phyloP scores from a whole-genome alignment of 163 green algal species.

The Scenedesmus sp. region DNA sequence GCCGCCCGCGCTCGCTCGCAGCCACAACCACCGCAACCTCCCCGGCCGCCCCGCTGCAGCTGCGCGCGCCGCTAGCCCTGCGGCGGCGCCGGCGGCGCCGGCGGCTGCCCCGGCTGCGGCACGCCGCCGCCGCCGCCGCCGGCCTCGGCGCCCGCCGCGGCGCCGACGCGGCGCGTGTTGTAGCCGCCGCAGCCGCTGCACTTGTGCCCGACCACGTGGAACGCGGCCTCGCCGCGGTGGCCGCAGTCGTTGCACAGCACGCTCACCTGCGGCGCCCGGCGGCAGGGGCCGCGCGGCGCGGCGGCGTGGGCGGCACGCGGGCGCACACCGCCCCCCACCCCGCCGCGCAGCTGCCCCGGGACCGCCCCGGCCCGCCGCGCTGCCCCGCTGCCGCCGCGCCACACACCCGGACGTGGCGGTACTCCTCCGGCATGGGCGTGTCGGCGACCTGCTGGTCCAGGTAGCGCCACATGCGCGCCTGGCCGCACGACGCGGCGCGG shows the following conservation, averaged over 20 bases:
- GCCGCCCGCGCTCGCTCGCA: neutral
- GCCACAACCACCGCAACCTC: neutral
- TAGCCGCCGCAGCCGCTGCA: slow-evolving; percentile 82
- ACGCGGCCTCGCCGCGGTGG: slow-evolving; percentile 49
- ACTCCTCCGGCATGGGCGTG: slow-evolving; percentile 80
- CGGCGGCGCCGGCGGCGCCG: neutral
- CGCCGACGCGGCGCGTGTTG: slow-evolving; percentile 79
- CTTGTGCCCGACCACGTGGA: slow-evolving; percentile 87
- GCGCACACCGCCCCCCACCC: neutral
- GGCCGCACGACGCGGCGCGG: too few species aligned
- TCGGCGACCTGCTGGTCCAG: slow-evolving; percentile 34
- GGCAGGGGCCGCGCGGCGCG: neutral
- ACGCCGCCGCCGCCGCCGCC: neutral
- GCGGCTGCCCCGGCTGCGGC: neutral
- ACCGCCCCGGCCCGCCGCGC: too few species aligned
- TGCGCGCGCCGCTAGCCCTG: neutral
- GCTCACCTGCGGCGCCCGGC: slow-evolving; percentile 41
- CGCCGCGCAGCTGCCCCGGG: too few species aligned
- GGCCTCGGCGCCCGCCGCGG: neutral
- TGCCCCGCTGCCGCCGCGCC: slow-evolving; percentile 68
- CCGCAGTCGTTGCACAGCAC: slow-evolving; percentile 85
- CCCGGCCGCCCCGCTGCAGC: slow-evolving; percentile 1
- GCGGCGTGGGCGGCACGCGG: neutral
- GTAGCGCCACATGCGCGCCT: neutral
- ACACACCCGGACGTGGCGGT: slow-evolving; percentile 61